phyloP scores from a whole-genome alignment of 192 early-diverging fungal species.

The Linnemannia elongata region DNA sequence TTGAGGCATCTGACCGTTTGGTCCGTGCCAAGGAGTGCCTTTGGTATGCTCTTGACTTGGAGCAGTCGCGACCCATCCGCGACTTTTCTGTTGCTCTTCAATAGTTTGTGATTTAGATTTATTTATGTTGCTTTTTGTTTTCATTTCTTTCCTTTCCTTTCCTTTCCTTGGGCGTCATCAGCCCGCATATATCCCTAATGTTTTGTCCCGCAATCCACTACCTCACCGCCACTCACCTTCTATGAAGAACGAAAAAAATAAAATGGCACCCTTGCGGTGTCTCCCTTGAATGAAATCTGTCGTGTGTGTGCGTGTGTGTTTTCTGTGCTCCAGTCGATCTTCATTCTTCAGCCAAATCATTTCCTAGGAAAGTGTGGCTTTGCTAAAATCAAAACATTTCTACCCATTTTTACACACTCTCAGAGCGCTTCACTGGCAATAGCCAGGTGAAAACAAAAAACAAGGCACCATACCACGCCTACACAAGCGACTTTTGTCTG shows the following conservation, averaged over 20 bases:
- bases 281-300: background rate
- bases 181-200: slow-evolving; percentile 6
- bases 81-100: slow-evolving; percentile 17
- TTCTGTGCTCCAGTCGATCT: background rate
- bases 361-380: slow-evolving; percentile 2
- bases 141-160: background rate
- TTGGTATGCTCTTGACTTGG: slow-evolving; percentile 69
- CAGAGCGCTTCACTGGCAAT: background rate
- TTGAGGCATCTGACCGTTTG: slow-evolving; percentile 51
- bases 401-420: background rate
- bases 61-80: slow-evolving; percentile 64
- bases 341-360: background rate
- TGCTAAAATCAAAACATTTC: slow-evolving; percentile 11
- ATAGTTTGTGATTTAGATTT: background rate
- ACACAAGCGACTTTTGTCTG: background rate
- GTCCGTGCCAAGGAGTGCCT: slow-evolving; percentile 66
- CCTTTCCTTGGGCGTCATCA: background rate
- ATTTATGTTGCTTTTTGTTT: background rate
- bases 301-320: too few species aligned
- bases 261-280: background rate
- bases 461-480: background rate
- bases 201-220: slow-evolving; percentile 1
- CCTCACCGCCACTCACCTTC: background rate
- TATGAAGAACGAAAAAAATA: slow-evolving; percentile 3
- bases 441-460: background rate